phyloP scores from a whole-genome alignment of 805 yeast species.

The Isabelozyma gotoi region DNA sequence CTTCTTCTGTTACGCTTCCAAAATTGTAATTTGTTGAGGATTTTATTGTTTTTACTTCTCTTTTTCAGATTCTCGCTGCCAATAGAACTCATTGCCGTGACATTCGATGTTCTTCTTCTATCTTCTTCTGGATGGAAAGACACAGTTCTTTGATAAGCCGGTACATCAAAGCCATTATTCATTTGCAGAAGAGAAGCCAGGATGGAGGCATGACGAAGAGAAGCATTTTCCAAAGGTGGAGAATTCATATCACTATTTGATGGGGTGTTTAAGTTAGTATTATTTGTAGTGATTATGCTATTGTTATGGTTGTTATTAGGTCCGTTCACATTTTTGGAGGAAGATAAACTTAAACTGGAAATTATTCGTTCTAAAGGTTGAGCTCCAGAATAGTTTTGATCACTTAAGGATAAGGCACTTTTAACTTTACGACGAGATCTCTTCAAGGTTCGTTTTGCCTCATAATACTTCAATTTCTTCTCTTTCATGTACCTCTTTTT shows the following conservation, averaged over 20 bases:
- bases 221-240: neutral
- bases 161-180: neutral
- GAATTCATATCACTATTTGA: neutral
- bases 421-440: slow-evolving; percentile 33
- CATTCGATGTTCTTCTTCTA: slow-evolving; percentile 8
- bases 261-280: neutral
- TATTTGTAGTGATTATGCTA: no score
- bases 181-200: neutral
- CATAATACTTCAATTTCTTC: slow-evolving; percentile 30
- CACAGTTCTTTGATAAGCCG: slow-evolving; percentile 13
- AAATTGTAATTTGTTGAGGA: slow-evolving; percentile 35
- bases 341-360: slow-evolving; percentile 33
- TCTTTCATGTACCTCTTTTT: slow-evolving; percentile 27
- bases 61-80: slow-evolving; percentile 9
- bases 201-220: neutral
- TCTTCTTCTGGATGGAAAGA: slow-evolving; percentile 19
- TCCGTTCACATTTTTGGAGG: slow-evolving; percentile 15
- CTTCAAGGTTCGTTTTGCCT: slow-evolving; percentile 29
- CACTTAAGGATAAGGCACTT: slow-evolving; percentile 35
- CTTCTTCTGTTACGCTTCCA: slow-evolving; percentile 29
- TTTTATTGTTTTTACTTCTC: slow-evolving; percentile 18
- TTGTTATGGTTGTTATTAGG: neutral
- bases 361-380: slow-evolving; percentile 41
- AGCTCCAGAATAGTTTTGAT: slow-evolving; percentile 19
- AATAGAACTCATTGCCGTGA: slow-evolving; percentile 6